Evolutionary conservation across 2,329 filamentous ascomycete species (phyloP), one percentile per base, ranked within the genome.

Genomic region (Fusarium sp.): DNA sequence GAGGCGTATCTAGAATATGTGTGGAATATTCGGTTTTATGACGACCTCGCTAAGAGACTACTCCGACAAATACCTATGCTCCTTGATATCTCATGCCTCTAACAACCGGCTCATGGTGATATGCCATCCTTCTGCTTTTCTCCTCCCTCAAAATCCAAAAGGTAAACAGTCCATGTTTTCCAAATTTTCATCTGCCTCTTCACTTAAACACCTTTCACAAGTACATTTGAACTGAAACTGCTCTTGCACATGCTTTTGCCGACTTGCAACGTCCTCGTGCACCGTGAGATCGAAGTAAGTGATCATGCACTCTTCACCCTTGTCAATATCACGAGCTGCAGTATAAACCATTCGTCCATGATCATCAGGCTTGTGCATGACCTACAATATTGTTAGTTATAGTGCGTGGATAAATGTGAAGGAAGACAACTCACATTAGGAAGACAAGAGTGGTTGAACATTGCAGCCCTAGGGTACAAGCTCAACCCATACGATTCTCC

Each of bases 361-460:
- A 6, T 40, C 51, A 5, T 80, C 69, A 1, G 78, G 78, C 16
- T 77, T 71, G 35, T 80, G 78, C 4, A 72, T 69, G 1, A 79
- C 73, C 78, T 80, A 14, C 3, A 10, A 27, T 7, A 27, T 8
- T 55, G 57, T 72, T n/a, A 70, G 67, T 31, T 2, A 20, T 27
- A 2, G 6, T 17, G 1, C 27, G 0, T 4, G 17, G 20, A 6
- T 3, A 20, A 7, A 16, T n/a, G 9, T 16, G 0, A 9, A 12
- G 16, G 31, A 11, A 24, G 5, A 3, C 8, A 22, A 70, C 78
- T 72, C 66, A 79, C 78, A 46, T 79, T 80, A 14, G 78, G 78
- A 14, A 65, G 22, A n/a, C 78, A 80, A 8, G 78, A 80, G 58
- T 80, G 78, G 17, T 80, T 80, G 10, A 80, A 80, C 55, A 74